These are phyloP conservation scores for Cenchrus purpureus DNA, from an alignment of 176 grass and related monocot genomes.

Conservation along the genomic window DNA sequence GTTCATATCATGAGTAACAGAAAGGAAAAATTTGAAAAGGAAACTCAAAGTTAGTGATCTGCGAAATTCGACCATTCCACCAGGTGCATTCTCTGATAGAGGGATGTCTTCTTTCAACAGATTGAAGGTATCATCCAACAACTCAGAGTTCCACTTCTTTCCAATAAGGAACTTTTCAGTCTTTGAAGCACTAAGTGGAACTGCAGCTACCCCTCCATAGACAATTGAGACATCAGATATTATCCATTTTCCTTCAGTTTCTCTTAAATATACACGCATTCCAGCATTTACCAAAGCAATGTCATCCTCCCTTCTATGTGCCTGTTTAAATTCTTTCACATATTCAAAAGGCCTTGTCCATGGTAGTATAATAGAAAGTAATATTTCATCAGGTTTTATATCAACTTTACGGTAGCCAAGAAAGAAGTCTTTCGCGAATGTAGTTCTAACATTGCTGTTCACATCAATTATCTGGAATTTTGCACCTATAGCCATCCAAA, in stretches of 20 bases:
- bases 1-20: constrained; percentile 79
- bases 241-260: constrained; percentile 57
- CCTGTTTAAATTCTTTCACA: constrained; percentile 97
- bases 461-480: constrained; percentile 76
- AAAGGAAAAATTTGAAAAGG: constrained; percentile 97
- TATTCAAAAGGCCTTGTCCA: constrained; percentile 88
- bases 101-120: constrained; percentile 80
- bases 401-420: constrained; percentile 95
- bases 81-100: constrained; percentile 83
- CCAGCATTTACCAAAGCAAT: constrained; percentile 98
- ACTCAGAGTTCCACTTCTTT: constrained; percentile 66
- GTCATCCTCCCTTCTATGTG: constrained; percentile 98
- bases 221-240: constrained; percentile 79
- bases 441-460: constrained; percentile 67
- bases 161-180: constrained; percentile 67
- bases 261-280: constrained; percentile 70
- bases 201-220: constrained; percentile 80
- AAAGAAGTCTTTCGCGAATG: constrained; percentile 80
- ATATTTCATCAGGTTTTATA: constrained; percentile 70
- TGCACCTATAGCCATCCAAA: constrained; percentile 88
- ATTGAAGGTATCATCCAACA: constrained; percentile 63
- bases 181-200: constrained; percentile 72
- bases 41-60: constrained; percentile 94
- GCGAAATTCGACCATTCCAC: constrained; percentile 97
- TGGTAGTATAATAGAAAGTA: constrained; percentile 79